Conservation (phyloP, 192 early-diverging fungal genomes). For the Phlyctochytrium planicorne region DNA sequence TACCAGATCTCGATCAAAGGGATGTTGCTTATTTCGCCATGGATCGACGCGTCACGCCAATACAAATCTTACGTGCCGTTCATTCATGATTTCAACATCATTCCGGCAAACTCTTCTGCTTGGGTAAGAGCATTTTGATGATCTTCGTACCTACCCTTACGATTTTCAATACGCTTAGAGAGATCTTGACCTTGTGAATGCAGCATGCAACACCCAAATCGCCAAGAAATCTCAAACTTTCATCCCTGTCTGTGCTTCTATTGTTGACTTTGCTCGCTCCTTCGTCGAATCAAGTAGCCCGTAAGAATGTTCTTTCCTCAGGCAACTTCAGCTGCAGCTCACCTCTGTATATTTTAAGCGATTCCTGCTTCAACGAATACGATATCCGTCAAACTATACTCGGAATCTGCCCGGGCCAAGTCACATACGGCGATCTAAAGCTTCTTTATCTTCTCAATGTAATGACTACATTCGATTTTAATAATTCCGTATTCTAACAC, state of each 20-base stretch:
- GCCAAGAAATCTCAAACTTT: not conserved
- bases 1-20: not conserved
- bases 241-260: not conserved
- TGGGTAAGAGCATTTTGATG: too few relatives aligned
- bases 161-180: too few relatives aligned
- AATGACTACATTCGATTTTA: too few relatives aligned
- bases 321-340: too few relatives aligned
- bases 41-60: not conserved
- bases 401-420: not conserved
- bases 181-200: not conserved
- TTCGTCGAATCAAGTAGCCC: not conserved
- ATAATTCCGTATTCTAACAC: too few relatives aligned
- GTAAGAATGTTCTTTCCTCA: too few relatives aligned
- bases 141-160: too few relatives aligned
- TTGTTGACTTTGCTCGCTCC: not conserved
- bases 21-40: not conserved
- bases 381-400: not conserved
- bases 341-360: too few relatives aligned
- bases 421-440: not conserved
- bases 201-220: slow-evolving; percentile 1
- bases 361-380: not conserved
- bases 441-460: not conserved
- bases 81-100: too few relatives aligned
- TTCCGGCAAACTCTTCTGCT: not conserved
- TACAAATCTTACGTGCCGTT: not conserved